Evolutionary conservation across 2,329 filamentous ascomycete genomes (phyloP).

Genomic region (Colletotrichum noveboracense): DNA sequence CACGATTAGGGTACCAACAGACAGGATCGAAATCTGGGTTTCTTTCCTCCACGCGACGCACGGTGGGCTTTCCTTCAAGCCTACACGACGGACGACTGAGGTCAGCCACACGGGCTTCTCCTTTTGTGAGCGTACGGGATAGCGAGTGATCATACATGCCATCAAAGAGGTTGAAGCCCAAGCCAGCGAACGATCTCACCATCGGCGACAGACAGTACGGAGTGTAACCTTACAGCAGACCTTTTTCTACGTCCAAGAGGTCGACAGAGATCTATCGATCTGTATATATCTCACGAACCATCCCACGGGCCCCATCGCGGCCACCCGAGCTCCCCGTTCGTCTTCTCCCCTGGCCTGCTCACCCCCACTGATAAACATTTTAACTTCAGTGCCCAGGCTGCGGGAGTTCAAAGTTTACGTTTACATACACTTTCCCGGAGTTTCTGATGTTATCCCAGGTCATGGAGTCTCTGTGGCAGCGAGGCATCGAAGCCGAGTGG

Average conservation of each 20-base stretch:
- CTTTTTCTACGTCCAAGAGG: background rate
- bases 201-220: background rate
- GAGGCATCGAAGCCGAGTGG: background rate
- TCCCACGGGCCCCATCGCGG: background rate
- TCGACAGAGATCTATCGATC: background rate
- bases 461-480: background rate
- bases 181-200: background rate
- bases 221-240: background rate
- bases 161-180: background rate
- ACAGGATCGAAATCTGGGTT: background rate
- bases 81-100: background rate
- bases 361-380: background rate
- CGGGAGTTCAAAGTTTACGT: background rate
- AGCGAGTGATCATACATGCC: background rate
- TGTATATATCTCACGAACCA: background rate
- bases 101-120: background rate
- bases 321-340: background rate
- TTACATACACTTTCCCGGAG: background rate
- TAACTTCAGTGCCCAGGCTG: background rate
- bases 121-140: background rate
- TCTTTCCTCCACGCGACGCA: background rate
- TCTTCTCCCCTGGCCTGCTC: background rate
- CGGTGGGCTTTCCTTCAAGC: background rate
- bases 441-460: background rate
- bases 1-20: slow-evolving; percentile 2